Evolutionary conservation across 177 flowering plant genomes (phyloP).

Genomic region (Vitis hybrid): DNA sequence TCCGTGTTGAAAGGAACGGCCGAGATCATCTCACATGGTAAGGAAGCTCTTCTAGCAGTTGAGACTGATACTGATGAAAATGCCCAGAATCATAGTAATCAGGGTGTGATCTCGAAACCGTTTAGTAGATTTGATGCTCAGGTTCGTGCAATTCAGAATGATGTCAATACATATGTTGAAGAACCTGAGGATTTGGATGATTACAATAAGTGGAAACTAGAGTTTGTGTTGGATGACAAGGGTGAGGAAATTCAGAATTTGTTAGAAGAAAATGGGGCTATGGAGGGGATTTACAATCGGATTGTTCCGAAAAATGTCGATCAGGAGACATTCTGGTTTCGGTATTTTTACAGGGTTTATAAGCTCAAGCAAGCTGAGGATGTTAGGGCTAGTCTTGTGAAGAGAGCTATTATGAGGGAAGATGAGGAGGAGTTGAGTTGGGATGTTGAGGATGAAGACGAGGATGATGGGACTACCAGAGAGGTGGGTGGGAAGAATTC

Average conservation of each 20-base stretch:
- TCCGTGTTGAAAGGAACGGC: slow-evolving; percentile 38
- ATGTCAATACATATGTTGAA: slow-evolving; percentile 44
- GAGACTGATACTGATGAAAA: slow-evolving; percentile 37
- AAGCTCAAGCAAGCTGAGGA: slow-evolving; percentile 74
- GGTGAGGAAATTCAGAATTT: slow-evolving; percentile 55
- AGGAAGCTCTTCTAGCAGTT: slow-evolving; percentile 31
- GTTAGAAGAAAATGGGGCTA: slow-evolving; percentile 47
- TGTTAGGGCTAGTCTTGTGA: slow-evolving; percentile 67
- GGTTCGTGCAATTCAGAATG: slow-evolving; percentile 34
- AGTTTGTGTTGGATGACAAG: slow-evolving; percentile 57
- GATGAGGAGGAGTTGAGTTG: slow-evolving; percentile 86
- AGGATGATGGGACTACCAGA: slow-evolving; percentile 21
- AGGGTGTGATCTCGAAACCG: slow-evolving; percentile 20
- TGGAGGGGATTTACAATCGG: slow-evolving; percentile 46
- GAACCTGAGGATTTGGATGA: slow-evolving; percentile 76
- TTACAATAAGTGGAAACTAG: slow-evolving; percentile 58
- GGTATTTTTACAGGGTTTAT: slow-evolving; percentile 67
- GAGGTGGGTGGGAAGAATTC: not conserved
- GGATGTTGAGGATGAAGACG: slow-evolving; percentile 80
- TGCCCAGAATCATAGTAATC: slow-evolving; percentile 8
- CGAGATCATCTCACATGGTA: slow-evolving; percentile 45
- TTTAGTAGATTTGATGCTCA: slow-evolving; percentile 39
- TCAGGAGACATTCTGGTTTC: slow-evolving; percentile 65
- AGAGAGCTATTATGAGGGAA: slow-evolving; percentile 61
- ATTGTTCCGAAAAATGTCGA: slow-evolving; percentile 64